These are phyloP conservation scores for Oryza nivara DNA, from an alignment of 176 grass and related monocot genomes.

Conservation along the genomic window DNA sequence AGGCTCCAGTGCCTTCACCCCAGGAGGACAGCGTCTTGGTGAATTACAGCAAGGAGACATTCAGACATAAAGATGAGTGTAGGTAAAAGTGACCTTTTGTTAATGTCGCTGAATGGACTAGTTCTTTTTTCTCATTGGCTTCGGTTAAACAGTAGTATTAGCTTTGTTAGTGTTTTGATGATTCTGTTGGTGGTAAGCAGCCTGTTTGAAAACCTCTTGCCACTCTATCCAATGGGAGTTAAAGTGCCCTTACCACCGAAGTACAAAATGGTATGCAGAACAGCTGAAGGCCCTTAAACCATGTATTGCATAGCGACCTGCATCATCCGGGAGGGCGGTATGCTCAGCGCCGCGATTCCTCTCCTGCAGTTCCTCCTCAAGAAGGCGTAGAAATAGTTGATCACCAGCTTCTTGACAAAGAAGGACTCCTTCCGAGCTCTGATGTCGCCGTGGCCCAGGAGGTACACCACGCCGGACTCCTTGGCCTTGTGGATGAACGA, in stretches of 20 bases:
- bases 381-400: conserved; percentile 95
- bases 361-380: conserved; percentile 94
- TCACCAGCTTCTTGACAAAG: conserved; percentile 94
- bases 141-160: background rate
- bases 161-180: conserved; percentile 16
- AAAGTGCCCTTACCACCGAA: conserved; percentile 20
- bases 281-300: conserved; percentile 54
- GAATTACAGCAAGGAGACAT: background rate
- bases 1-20: background rate
- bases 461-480: conserved; percentile 84
- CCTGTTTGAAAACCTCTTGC: background rate
- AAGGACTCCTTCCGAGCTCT: conserved; percentile 91
- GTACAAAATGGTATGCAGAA: background rate
- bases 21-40: background rate
- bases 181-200: conserved; percentile 30
- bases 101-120: background rate
- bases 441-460: conserved; percentile 86
- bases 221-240: conserved; percentile 29
- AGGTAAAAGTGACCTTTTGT: background rate
- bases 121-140: conserved; percentile 27
- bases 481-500: conserved; percentile 86
- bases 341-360: conserved; percentile 67
- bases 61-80: background rate
- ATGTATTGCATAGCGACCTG: conserved; percentile 98
- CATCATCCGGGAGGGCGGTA: conserved; percentile 87